These are phyloP conservation scores for Backusella westeae DNA, from an alignment of 192 early-diverging fungal genomes.

Conservation along the genomic window DNA sequence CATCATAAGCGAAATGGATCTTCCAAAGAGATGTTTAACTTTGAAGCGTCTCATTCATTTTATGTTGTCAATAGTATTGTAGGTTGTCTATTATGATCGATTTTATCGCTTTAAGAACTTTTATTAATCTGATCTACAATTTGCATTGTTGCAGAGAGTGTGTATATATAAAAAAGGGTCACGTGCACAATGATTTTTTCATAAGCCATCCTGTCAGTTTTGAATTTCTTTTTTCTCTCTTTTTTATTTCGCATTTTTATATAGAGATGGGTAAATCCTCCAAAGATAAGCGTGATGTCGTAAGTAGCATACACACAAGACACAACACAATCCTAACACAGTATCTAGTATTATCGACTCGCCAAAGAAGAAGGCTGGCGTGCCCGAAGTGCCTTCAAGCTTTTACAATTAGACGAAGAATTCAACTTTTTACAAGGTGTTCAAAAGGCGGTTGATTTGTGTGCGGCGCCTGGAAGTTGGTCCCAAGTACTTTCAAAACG, in stretches of 20 bases:
- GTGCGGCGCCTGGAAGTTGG: slow-evolving; percentile 98
- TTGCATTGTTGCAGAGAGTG: too few relatives aligned
- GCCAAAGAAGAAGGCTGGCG: slow-evolving; percentile 99
- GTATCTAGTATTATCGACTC: slow-evolving; percentile 78
- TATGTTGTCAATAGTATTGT: too few relatives aligned
- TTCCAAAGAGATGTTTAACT: too few relatives aligned
- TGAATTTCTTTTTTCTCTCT: neutral
- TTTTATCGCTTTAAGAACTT: too few relatives aligned
- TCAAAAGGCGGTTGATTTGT: slow-evolving; percentile 89
- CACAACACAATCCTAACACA: neutral
- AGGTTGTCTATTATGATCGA: too few relatives aligned
- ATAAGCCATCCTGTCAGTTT: neutral
- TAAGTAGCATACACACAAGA: neutral
- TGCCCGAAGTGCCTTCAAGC: slow-evolving; percentile 95
- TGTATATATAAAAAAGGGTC: neutral
- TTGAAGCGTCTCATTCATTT: too few relatives aligned
- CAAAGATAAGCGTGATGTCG: slow-evolving; percentile 93
- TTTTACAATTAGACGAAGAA: slow-evolving; percentile 95
- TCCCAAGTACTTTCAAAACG: slow-evolving; percentile 82
- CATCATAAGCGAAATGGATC: too few relatives aligned
- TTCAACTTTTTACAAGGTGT: slow-evolving; percentile 90
- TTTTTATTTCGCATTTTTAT: neutral
- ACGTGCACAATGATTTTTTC: neutral
- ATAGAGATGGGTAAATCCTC: slow-evolving; percentile 71
- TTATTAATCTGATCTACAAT: too few relatives aligned